phyloP scores from a whole-genome alignment of 1,139 yeast species.

The Wickerhamomyces sp. region DNA sequence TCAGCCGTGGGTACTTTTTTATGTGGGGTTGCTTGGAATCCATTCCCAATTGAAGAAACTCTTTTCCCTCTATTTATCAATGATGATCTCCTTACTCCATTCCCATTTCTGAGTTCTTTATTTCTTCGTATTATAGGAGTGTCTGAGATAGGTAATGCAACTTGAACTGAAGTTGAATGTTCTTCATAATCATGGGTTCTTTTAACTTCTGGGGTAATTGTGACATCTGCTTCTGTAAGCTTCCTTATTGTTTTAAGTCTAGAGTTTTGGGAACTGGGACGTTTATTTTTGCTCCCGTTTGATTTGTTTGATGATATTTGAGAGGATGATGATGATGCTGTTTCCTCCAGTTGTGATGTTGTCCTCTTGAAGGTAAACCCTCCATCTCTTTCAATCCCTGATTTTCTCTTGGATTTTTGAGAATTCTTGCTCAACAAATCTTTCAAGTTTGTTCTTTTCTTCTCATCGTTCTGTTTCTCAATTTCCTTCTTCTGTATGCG shows the following conservation, averaged over 20 bases:
- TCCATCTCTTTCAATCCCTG: slow-evolving; percentile 15
- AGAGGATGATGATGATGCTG: background rate
- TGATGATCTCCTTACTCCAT: slow-evolving; percentile 39
- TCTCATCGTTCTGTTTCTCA: slow-evolving; percentile 8
- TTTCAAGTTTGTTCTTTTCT: slow-evolving; percentile 16
- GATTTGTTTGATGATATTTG: background rate
- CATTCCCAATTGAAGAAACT: slow-evolving; percentile 71
- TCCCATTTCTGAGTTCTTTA: slow-evolving; percentile 29
- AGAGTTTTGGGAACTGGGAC: background rate
- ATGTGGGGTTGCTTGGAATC: slow-evolving; percentile 66
- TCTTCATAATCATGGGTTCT: slow-evolving; percentile 14
- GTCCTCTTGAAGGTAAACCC: slow-evolving; percentile 20
- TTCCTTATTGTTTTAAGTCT: slow-evolving; percentile 13
- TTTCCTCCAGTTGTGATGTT: background rate
- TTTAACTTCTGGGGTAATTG: slow-evolving; percentile 17
- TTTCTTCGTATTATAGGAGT: slow-evolving; percentile 38
- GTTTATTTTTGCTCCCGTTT: background rate
- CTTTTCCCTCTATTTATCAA: slow-evolving; percentile 62
- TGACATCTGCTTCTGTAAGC: slow-evolving; percentile 17
- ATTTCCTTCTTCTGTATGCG: slow-evolving; percentile 1
- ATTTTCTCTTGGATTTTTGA: slow-evolving; percentile 3
- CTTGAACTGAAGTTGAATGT: slow-evolving; percentile 21
- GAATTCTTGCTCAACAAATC: slow-evolving; percentile 15
- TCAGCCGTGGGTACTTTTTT: slow-evolving; percentile 51
- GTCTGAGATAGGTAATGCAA: slow-evolving; percentile 34